phyloP scores from a whole-genome alignment of 306 rosid genomes.

The Lablab purpureus region DNA sequence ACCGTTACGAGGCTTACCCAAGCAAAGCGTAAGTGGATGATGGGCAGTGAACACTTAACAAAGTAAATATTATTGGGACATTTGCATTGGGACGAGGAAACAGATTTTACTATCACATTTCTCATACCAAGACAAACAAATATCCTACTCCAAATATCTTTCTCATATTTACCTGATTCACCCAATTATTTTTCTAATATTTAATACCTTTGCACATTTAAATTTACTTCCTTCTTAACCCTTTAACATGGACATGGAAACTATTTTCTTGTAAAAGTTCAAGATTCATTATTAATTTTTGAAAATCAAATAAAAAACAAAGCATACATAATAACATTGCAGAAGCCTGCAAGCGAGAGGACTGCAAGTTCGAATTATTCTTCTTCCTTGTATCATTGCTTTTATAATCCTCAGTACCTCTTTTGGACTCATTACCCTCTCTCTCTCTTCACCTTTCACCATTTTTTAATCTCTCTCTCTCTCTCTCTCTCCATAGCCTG shows the following conservation, averaged over 20 bases:
- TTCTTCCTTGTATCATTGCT: slow-evolving; percentile 84
- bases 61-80: slow-evolving; percentile 28
- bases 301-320: background rate
- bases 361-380: slow-evolving; percentile 94
- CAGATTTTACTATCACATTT: slow-evolving; percentile 8
- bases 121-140: background rate
- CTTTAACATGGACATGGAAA: no score
- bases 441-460: slow-evolving; percentile 26
- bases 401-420: slow-evolving; percentile 65
- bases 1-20: slow-evolving; percentile 55
- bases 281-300: no score
- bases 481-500: slow-evolving; percentile 50
- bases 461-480: slow-evolving; percentile 7
- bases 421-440: slow-evolving; percentile 62
- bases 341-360: slow-evolving; percentile 67
- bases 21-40: slow-evolving; percentile 40
- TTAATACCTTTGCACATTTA: no score
- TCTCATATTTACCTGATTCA: no score
- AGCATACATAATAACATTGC: slow-evolving; percentile 47
- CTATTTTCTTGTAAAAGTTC: no score
- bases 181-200: no score
- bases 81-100: slow-evolving; percentile 45
- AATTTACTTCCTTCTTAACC: no score
- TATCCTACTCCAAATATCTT: no score
- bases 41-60: slow-evolving; percentile 29